These are phyloP conservation scores for Auxenochlorella pyrenoidosa DNA, from an alignment of 139 green algal species.

Conservation along the genomic window DNA sequence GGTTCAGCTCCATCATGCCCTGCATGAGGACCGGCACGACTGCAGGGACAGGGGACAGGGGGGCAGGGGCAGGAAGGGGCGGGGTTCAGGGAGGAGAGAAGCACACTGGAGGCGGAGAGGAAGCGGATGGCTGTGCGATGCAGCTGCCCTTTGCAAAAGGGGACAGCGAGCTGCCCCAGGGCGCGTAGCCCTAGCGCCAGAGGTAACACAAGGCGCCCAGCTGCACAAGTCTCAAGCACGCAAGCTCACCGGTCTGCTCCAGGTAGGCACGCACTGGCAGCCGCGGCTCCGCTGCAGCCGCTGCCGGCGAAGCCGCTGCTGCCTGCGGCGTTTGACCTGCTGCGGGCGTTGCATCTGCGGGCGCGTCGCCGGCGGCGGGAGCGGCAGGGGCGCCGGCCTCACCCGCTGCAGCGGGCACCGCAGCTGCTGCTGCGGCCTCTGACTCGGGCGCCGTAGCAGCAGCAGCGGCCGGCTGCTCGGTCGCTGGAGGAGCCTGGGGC, in stretches of 20 bases:
- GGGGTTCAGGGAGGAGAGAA: neutral
- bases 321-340: neutral
- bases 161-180: too few relatives aligned
- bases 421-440: neutral
- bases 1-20: conserved; percentile 33
- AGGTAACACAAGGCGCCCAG: neutral
- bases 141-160: neutral
- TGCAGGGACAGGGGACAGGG: conserved; percentile 12
- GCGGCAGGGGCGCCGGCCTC: neutral
- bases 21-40: conserved; percentile 35
- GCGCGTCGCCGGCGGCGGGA: neutral
- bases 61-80: neutral
- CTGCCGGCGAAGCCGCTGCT: neutral
- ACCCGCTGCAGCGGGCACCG: neutral
- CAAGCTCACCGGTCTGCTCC: conserved; percentile 5
- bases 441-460: too few relatives aligned
- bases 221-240: neutral
- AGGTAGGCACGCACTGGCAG: conserved; percentile 28
- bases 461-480: neutral
- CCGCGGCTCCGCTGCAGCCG: neutral
- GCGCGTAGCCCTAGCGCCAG: too few relatives aligned
- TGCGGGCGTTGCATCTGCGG: neutral
- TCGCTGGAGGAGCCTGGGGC: neutral
- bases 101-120: neutral
- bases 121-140: neutral